Conservation (phyloP, 176 grass and related monocot genomes). For the Paspalum vaginatum region DNA sequence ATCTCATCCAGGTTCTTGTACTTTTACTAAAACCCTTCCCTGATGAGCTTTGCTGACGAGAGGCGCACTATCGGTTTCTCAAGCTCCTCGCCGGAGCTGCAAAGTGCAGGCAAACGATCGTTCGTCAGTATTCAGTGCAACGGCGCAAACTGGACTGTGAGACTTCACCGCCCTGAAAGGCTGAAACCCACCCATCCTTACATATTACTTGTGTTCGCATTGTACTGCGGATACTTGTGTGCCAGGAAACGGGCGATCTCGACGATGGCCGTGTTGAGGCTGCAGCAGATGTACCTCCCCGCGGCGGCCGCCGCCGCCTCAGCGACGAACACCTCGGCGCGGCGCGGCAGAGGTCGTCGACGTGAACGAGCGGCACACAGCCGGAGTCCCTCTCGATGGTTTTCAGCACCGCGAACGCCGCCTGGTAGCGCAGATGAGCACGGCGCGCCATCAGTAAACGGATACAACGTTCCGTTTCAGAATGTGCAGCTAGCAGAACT, state of each 20-base stretch:
- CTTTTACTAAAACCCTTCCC: slow-evolving; percentile 64
- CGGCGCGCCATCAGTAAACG: too few relatives aligned
- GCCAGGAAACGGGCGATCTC: slow-evolving; percentile 51
- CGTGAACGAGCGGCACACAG: slow-evolving; percentile 12
- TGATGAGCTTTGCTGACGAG: slow-evolving; percentile 53
- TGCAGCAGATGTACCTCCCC: slow-evolving; percentile 68
- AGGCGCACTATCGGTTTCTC: slow-evolving; percentile 48
- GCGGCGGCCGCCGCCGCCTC: slow-evolving; percentile 43
- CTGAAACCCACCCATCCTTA: neutral
- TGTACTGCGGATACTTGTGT: slow-evolving; percentile 56
- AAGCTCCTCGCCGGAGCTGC: slow-evolving; percentile 47
- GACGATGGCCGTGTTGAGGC: slow-evolving; percentile 42
- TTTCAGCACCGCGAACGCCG: slow-evolving; percentile 38
- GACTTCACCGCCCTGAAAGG: neutral
- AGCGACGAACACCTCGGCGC: slow-evolving; percentile 68
- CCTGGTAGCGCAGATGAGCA: neutral
- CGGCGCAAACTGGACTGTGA: too few relatives aligned
- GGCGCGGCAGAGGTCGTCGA: slow-evolving; percentile 72
- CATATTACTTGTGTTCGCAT: slow-evolving; percentile 39
- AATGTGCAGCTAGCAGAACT: too few relatives aligned
- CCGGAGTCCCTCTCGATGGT: neutral
- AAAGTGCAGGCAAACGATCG: neutral
- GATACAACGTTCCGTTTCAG: too few relatives aligned
- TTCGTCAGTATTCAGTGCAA: neutral
- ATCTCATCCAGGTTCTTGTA: slow-evolving; percentile 52